These are phyloP conservation scores for Beauveria bassiana DNA, from an alignment of 2,329 filamentous ascomycete genomes.

Conservation along the genomic window DNA sequence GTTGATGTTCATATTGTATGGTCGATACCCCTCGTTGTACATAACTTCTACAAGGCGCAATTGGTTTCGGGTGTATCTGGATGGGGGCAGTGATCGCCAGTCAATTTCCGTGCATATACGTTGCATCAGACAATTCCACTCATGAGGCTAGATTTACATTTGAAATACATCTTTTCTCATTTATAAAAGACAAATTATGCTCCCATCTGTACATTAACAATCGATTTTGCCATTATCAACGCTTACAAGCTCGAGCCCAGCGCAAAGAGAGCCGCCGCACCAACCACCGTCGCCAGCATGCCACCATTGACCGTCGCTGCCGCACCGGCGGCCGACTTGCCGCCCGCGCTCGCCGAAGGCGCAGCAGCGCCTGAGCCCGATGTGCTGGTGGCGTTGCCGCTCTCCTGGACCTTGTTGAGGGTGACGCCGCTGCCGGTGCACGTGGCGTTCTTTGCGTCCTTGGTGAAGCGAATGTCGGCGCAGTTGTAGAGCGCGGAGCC, in stretches of 20 bases:
- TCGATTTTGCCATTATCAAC: not conserved
- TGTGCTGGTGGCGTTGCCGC: not conserved
- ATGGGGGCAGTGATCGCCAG: not conserved
- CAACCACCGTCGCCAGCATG: not conserved
- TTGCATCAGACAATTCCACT: not conserved
- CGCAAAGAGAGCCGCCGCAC: not conserved
- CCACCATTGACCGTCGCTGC: not conserved
- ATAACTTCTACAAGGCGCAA: slow-evolving; percentile 9
- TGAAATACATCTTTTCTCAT: slow-evolving; percentile 1
- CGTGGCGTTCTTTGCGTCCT: slow-evolving; percentile 38
- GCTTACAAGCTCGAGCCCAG: not conserved
- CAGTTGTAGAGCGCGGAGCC: slow-evolving; percentile 64
- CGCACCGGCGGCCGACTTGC: slow-evolving; percentile 1
- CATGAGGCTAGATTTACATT: not conserved
- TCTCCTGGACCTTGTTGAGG: slow-evolving; percentile 21
- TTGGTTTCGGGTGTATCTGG: slow-evolving; percentile 2
- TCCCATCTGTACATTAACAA: not conserved
- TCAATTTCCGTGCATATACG: not conserved
- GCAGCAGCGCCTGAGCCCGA: not conserved
- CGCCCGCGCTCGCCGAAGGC: not conserved
- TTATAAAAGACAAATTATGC: not conserved
- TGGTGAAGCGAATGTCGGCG: slow-evolving; percentile 63
- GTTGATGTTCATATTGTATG: not conserved
- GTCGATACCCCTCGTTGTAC: slow-evolving; percentile 10
- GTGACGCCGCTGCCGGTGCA: slow-evolving; percentile 36